Evolutionary conservation across 495 filamentous ascomycete species (phyloP).

Genomic region (Penicillium samsonianum): DNA sequence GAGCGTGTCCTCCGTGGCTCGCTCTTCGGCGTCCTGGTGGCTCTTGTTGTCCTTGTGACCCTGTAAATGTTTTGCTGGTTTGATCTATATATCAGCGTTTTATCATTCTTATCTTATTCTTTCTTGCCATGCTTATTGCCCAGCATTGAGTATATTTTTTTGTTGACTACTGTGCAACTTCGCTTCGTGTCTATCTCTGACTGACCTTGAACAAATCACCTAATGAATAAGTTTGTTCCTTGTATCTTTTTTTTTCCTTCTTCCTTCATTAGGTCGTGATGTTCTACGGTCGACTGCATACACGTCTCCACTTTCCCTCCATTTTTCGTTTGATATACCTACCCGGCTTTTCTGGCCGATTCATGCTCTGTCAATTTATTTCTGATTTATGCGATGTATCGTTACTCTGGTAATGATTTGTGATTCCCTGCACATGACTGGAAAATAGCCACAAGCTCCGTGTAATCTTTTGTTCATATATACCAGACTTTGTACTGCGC

Average conservation of each 20-base stretch:
- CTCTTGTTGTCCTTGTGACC: constrained; percentile 55
- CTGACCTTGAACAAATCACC: constrained; percentile 20
- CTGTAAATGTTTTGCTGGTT: constrained; percentile 43
- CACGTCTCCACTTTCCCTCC: background rate
- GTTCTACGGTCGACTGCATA: constrained; percentile 11
- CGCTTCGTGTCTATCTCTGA: constrained; percentile 22
- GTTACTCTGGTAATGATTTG: constrained; percentile 7
- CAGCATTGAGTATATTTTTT: constrained; percentile 24
- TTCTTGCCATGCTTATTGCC: constrained; percentile 16
- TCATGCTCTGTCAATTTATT: background rate
- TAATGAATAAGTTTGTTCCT: constrained; percentile 11
- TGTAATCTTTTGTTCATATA: constrained; percentile 1
- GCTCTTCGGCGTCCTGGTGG: constrained; percentile 58
- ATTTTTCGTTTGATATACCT: constrained; percentile 4
- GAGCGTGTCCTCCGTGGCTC: constrained; percentile 54
- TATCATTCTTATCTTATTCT: constrained; percentile 11
- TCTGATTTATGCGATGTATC: background rate
- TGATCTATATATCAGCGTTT: background rate
- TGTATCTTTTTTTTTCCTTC: background rate
- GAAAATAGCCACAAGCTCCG: constrained; percentile 2
- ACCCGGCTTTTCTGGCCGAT: constrained; percentile 5
- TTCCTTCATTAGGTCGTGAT: background rate
- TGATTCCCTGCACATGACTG: constrained; percentile 19
- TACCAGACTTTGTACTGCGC: background rate
- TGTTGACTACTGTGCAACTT: constrained; percentile 3